These are phyloP conservation scores for Aspergillus leporis DNA, from an alignment of 495 filamentous ascomycete species.

Conservation along the genomic window DNA sequence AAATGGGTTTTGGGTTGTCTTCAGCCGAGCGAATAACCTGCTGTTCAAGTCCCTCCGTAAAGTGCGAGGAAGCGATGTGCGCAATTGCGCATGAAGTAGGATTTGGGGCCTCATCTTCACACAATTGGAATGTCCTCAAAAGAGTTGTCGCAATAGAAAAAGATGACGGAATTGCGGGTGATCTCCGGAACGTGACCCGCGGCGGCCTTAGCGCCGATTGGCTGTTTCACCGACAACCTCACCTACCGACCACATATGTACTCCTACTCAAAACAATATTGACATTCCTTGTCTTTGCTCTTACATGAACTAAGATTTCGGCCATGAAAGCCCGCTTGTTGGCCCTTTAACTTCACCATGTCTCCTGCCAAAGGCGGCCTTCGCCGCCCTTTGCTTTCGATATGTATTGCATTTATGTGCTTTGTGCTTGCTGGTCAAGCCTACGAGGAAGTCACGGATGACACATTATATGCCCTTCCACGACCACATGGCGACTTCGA, in stretches of 20 bases:
- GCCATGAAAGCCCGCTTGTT: not conserved
- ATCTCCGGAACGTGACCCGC: conserved; percentile 8
- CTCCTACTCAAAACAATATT: not conserved
- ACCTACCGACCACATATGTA: not conserved
- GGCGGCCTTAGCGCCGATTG: conserved; percentile 5
- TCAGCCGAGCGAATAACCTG: conserved; percentile 32
- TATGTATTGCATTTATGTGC: conserved; percentile 29
- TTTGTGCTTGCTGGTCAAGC: conserved; percentile 43
- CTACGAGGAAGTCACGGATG: conserved; percentile 74
- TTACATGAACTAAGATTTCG: not conserved
- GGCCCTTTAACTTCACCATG: conserved; percentile 24
- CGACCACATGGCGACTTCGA: conserved; percentile 77
- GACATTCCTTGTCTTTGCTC: not conserved
- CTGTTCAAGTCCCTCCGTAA: conserved; percentile 30
- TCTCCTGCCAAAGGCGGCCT: conserved; percentile 29
- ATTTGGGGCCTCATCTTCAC: conserved; percentile 31
- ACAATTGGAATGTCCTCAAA: not conserved
- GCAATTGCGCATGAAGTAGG: conserved; percentile 38
- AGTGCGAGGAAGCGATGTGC: conserved; percentile 26
- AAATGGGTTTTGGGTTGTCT: conserved; percentile 29
- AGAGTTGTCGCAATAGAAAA: conserved; percentile 1
- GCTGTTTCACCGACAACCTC: not conserved
- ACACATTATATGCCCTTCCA: conserved; percentile 65
- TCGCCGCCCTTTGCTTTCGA: conserved; percentile 27
- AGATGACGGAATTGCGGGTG: conserved; percentile 4